Evolutionary conservation across 768 basidiomycete genomes (phyloP).

Genomic region (Panaeolus cyanescens): DNA sequence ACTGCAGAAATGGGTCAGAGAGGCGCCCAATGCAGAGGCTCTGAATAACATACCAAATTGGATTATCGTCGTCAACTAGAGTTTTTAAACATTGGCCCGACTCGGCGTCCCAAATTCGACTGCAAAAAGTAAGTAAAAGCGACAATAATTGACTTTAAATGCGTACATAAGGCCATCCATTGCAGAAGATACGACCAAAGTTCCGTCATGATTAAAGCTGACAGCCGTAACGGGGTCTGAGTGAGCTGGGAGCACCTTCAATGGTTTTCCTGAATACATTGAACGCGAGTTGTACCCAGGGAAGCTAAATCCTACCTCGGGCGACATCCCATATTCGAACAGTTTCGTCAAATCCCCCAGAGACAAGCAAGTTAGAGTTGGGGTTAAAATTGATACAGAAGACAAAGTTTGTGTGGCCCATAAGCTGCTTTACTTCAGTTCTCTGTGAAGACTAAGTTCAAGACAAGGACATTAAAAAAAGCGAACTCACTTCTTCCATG

Average conservation of each 20-base stretch:
- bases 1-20: conserved; percentile 36
- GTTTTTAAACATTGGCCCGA: conserved; percentile 99
- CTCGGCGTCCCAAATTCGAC: conserved; percentile 96
- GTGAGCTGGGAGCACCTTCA: conserved; percentile 92
- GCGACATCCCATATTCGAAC: conserved; percentile 97
- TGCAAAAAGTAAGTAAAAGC: conserved; percentile 30
- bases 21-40: neutral
- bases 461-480: neutral
- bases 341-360: conserved; percentile 94
- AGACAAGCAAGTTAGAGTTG: conserved; percentile 86
- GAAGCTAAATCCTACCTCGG: conserved; percentile 53
- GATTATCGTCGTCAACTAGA: conserved; percentile 94
- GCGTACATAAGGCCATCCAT: conserved; percentile 97
- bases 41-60: conserved; percentile 65
- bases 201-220: conserved; percentile 92
- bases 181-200: conserved; percentile 90
- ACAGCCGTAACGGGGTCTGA: conserved; percentile 97
- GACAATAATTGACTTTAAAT: neutral
- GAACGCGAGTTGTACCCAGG: neutral
- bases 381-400: conserved; percentile 94
- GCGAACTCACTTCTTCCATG: conserved; percentile 54
- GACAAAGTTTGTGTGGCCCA: conserved; percentile 91
- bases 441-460: conserved; percentile 40
- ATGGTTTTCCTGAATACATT: conserved; percentile 61
- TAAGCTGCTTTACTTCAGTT: conserved; percentile 61